Base-by-base conservation (phyloP, 2,329 filamentous ascomycete species). In the Microdochium paspali region DNA sequence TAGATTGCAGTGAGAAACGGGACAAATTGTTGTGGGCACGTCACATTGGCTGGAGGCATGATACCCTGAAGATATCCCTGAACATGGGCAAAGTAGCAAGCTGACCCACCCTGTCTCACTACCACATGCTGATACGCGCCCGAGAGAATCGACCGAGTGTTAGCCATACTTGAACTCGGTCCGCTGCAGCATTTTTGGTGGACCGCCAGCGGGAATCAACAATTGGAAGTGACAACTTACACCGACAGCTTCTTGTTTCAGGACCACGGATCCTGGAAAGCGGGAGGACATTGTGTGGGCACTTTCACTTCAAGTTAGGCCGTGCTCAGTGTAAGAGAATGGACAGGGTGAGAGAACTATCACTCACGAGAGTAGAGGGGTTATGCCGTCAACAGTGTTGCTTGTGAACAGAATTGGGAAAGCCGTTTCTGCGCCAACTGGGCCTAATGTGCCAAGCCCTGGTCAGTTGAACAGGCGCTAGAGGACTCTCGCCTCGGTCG, bases 341-440 rank as follows among this genome's bases (percentile, higher is more conserved):
- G 9, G 21, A 3, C 20, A 50, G 23, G 40, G 1, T 39, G 13
- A 21, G 49, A 46, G 30, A 40, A 20, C 10, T 2, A 4, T 46
- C 50, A 61, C 58, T 0, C 61, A 63, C 61, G 55, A 63, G 47
- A 12, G 59, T 51, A 67, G 50, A 10, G 66, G 65, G 6, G 66
- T 63, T n/a, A 69, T 52, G 12, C 64, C 63, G 47, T 69, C 66
- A 30, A 60, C 52, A 3, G 62, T 67, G 25, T 67, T 70, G 44
- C 65, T 65, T 25, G 66, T 40, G 49, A 69, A 67, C 6, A 70
- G 54, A 26, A 69, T 57, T 12, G 66, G 66, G 47, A 66, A 67
- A 6, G 63, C 55, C 10, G 61, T 66, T 9, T 30, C 15, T 15
- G 9, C 28, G 28, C 28, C 28, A 30, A 30, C 28, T 9, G 28